Evolutionary conservation across 2,329 filamentous ascomycete genomes (phyloP), one percentile per base, ranked within the genome.

Genomic region (Botrytis sinoallii): DNA sequence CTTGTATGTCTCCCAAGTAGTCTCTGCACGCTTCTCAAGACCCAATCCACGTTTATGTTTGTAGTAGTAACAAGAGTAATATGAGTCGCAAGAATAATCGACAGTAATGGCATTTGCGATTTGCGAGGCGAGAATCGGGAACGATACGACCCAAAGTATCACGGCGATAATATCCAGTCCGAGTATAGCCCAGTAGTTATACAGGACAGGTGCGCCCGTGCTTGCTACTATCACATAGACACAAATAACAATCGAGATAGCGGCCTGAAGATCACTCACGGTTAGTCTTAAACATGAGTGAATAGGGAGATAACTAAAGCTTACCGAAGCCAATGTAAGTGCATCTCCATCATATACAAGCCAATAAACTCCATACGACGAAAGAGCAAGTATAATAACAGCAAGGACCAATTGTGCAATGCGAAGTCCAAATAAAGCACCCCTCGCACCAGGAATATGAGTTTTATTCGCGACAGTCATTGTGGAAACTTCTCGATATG

Each of bases 151-250:
- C 71, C 71, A 73, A 25, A 73, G 57, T 35, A 70, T 35, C 25
- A 70, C 46, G 25, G 32, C 55, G 32, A 63, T 2, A 6, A 73
- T 63, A 22, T 73, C 71, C 22, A 73, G 71, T 40, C 42, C 66
- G 20, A 73, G 55, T 25, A 73, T 44, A 14, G 66, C 71, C 65
- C 66, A 73, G 42, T 70, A 70, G 66, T 73, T 73, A 38, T 73
- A 73, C 3, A 70, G 16, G 22, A 4, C 22, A 6, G 65, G 71
- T 29, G 32, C 35, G 20, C 18, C 16, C 1, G 46, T 35, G 20
- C 48, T 70, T n/a, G 71, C 65, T 10, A 22, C 8, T 4, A 73
- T 46, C 20, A 70, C 38, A 61, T 73, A 73, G 71, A 57, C 2
- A 35, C 52, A 48, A 16, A 70, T 61, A 12, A 73, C 35, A 16